Base-by-base conservation (phyloP, 2,329 filamentous ascomycete genomes). In the Fusarium tupiense region DNA sequence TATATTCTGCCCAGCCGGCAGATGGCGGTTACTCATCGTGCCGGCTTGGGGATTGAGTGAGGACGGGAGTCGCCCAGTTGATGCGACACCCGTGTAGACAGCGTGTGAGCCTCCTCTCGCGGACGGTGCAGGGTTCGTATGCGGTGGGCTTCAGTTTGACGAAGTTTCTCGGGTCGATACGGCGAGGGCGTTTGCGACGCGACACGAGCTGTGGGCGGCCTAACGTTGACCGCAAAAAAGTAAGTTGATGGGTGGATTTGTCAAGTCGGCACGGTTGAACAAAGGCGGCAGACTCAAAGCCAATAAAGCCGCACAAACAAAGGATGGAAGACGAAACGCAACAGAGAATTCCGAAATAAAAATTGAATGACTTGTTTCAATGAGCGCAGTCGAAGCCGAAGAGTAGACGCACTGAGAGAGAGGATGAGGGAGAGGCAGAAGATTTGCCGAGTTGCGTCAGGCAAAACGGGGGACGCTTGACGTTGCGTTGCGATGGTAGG, bases 11-110 rank as follows among this genome's bases (percentile, higher is more conserved):
- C 92, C 92, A 90, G 91, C 91, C 90, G 91, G 90, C 91, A 92
- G 90, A 92, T 92, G 91, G 88, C 87, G 88, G 85, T 87, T 87
- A 86, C 91, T 92, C 92, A 94, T 94, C 91, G 88, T 93, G 89
- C 90, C 91, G 90, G 89, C 89, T 85, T 89, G 88, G 88, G 89
- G 76, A 75, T 78, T 72, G 79, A 76, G 74, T 74, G 74, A 76
- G 76, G 74, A 77, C 76, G 80, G 79, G 79, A 70, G 81, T 76
- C 81, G 81, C 77, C 77, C 79, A 80, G 72, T 65, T 79, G 70
- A 74, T 75, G 80, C 81, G 81, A 82, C 81, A 75, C 78, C 77
- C 78, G 56, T 38, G 76, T 77, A 78, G 64, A 67, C 67, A 67
- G 67, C 62, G 68, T 71, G 52, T 56, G 52, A 64, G 69, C 56